phyloP scores from a whole-genome alignment of 768 basidiomycete genomes.

The Cystofilobasidium bisporidii region DNA sequence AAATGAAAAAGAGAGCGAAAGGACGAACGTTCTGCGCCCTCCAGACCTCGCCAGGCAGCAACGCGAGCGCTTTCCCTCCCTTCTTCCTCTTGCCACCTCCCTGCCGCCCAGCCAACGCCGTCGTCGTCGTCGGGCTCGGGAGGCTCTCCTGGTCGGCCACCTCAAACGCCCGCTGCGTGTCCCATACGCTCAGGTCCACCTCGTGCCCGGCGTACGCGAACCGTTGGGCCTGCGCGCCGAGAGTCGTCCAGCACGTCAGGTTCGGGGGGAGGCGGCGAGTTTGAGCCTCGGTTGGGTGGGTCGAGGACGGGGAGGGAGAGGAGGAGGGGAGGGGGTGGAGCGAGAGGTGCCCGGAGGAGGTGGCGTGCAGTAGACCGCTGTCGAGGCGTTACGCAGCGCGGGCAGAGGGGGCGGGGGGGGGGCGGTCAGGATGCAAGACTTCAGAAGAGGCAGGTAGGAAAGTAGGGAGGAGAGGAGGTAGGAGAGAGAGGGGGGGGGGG shows the following conservation, averaged over 20 bases:
- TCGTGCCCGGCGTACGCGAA: constrained; percentile 82
- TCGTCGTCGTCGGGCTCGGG: constrained; percentile 49
- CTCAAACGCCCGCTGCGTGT: constrained; percentile 53
- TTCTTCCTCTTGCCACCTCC: constrained; percentile 6
- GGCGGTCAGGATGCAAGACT: no score
- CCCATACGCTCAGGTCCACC: constrained; percentile 74
- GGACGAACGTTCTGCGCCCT: constrained; percentile 64
- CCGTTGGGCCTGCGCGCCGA: constrained; percentile 37
- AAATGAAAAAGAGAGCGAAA: no score
- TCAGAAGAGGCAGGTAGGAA: background rate
- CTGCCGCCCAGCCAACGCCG: no score
- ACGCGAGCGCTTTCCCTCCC: constrained; percentile 30
- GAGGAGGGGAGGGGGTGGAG: constrained; percentile 13
- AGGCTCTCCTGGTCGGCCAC: no score
- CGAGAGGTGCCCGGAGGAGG: constrained; percentile 10
- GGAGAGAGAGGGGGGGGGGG: no score
- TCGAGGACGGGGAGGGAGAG: background rate
- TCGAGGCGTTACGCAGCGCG: no score
- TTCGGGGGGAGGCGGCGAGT: constrained; percentile 22
- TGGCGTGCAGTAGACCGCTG: constrained; percentile 19
- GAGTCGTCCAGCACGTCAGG: constrained; percentile 6
- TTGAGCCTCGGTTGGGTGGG: background rate
- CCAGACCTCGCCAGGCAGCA: constrained; percentile 65
- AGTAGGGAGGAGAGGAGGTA: background rate
- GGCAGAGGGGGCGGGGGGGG: no score